Evolutionary conservation across 768 basidiomycete species (phyloP).

Genomic region (Suillus subluteus): DNA sequence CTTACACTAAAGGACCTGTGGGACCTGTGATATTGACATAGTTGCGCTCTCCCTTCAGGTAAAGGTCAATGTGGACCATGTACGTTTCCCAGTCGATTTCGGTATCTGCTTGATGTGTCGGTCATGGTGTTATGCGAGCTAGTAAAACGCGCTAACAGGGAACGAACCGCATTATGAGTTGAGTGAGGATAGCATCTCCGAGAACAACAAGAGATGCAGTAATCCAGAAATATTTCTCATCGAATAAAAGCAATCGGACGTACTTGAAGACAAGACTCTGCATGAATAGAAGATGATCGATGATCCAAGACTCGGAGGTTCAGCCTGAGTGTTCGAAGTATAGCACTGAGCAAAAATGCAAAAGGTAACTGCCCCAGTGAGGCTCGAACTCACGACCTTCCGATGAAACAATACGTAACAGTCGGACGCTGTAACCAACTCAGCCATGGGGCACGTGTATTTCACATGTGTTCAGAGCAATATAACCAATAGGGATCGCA

Average conservation of each 20-base stretch:
- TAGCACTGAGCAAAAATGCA: not conserved
- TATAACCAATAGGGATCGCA: not conserved
- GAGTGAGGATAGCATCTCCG: conserved; percentile 78
- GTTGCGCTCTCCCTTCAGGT: conserved; percentile 79
- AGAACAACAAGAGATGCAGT: conserved; percentile 66
- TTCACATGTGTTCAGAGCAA: fast-evolving
- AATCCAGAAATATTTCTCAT: conserved; percentile 66
- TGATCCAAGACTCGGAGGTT: not conserved
- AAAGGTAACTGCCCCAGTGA: conserved; percentile 54
- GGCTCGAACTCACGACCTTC: conserved; percentile 75
- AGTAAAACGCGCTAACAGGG: conserved; percentile 63
- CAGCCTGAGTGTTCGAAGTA: not conserved
- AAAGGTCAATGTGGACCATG: conserved; percentile 83
- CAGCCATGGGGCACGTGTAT: conserved; percentile 66
- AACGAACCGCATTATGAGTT: conserved; percentile 78
- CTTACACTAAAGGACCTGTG: conserved; percentile 89
- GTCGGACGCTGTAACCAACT: conserved; percentile 82
- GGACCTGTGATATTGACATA: conserved; percentile 85
- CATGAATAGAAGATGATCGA: not conserved
- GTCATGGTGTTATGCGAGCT: conserved; percentile 21
- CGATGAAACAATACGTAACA: conserved; percentile 62
- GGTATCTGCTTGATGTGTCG: conserved; percentile 64
- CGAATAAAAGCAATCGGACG: conserved; percentile 39
- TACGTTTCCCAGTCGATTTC: conserved; percentile 99
- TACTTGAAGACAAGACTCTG: conserved; percentile 9